Conservation (phyloP, 2,329 filamentous ascomycete species). For the Blastomyces gilchristii region DNA sequence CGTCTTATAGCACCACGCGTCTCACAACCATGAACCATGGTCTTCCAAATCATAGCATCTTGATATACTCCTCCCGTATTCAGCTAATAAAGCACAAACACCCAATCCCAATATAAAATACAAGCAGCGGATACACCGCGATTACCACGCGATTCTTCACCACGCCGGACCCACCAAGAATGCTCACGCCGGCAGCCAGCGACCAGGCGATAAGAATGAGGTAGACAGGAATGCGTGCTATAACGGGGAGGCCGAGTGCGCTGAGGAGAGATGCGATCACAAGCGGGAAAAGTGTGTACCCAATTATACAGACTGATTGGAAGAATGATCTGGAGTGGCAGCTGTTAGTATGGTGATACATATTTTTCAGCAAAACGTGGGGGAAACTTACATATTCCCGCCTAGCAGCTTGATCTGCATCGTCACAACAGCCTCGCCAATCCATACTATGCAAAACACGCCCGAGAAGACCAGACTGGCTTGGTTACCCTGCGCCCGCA, state of each 20-base stretch:
- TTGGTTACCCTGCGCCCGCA: constrained; percentile 68
- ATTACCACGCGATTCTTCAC: constrained; percentile 89
- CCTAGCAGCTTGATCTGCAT: constrained; percentile 93
- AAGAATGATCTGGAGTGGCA: constrained; percentile 68
- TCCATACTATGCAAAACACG: constrained; percentile 93
- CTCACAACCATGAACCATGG: neutral
- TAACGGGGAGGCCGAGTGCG: constrained; percentile 65
- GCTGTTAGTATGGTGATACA: constrained; percentile 10
- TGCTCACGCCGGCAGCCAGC: constrained; percentile 87
- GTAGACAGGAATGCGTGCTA: constrained; percentile 83
- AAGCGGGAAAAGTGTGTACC: constrained; percentile 93
- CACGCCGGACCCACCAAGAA: constrained; percentile 87
- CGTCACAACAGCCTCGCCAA: constrained; percentile 94
- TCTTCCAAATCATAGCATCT: neutral
- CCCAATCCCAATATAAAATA: constrained; percentile 88
- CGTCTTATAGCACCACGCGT: neutral
- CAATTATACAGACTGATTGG: constrained; percentile 94
- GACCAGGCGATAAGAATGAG: constrained; percentile 83
- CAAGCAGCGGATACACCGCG: constrained; percentile 86
- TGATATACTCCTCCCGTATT: neutral
- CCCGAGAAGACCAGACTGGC: constrained; percentile 86
- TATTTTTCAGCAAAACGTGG: neutral
- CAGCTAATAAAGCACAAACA: constrained; percentile 97
- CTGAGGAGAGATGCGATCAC: constrained; percentile 88
- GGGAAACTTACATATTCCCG: constrained; percentile 75